phyloP scores from a whole-genome alignment of 345 rosid species.

The Aurinia saxatilis region DNA sequence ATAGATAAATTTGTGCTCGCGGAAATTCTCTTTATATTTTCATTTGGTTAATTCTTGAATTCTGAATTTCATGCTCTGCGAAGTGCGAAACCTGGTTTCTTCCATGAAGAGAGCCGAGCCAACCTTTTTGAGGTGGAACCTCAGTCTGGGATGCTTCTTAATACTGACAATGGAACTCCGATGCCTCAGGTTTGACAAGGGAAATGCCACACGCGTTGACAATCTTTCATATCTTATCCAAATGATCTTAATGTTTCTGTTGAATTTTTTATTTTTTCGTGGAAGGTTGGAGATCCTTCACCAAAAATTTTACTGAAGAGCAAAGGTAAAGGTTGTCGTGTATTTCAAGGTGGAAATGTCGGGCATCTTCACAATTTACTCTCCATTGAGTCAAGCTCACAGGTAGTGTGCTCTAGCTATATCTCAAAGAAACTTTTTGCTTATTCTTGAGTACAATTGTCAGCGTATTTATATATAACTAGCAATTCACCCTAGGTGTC shows the following conservation, averaged over 20 bases:
- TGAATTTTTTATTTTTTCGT: not conserved
- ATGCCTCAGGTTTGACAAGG: slow-evolving; percentile 66
- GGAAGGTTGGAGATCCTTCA: slow-evolving; percentile 56
- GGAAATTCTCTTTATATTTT: not conserved
- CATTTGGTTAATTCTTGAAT: slow-evolving; percentile 1
- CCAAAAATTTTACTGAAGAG: slow-evolving; percentile 37
- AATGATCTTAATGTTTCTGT: not conserved
- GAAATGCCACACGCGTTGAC: not conserved
- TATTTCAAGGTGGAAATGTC: slow-evolving; percentile 96
- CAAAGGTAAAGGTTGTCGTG: slow-evolving; percentile 39
- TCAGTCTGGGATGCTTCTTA: slow-evolving; percentile 74
- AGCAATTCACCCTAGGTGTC: not conserved
- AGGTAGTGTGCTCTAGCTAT: slow-evolving; percentile 37
- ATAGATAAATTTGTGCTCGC: not conserved
- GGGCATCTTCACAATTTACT: slow-evolving; percentile 95
- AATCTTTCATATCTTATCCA: not conserved
- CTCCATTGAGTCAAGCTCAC: slow-evolving; percentile 89
- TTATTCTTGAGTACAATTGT: not conserved
- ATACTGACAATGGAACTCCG: slow-evolving; percentile 95
- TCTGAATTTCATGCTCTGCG: slow-evolving; percentile 12
- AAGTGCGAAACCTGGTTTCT: slow-evolving; percentile 97
- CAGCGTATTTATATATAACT: not conserved
- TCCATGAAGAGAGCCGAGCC: slow-evolving; percentile 82
- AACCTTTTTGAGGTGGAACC: slow-evolving; percentile 90
- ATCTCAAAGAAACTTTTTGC: not conserved